Conservation (phyloP, 2,329 filamentous ascomycete species). For the Conoideocrella luteorostrata region DNA sequence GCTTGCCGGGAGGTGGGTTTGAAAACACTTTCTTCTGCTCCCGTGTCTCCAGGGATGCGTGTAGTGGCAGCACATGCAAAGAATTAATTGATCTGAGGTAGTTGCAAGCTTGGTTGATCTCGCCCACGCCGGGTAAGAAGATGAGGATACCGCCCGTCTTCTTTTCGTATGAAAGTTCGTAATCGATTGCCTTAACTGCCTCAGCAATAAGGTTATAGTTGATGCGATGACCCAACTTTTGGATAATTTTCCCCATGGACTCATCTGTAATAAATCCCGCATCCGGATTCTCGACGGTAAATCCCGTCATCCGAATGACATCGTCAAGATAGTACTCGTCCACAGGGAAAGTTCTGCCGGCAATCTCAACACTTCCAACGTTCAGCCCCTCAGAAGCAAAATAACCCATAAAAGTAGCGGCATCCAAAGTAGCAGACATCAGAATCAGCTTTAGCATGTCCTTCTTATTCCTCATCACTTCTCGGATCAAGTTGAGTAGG, state of each 20-base stretch:
- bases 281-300: constrained; percentile 47
- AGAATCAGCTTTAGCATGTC: constrained; percentile 84
- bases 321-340: constrained; percentile 87
- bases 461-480: constrained; percentile 67
- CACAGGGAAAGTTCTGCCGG: constrained; percentile 84
- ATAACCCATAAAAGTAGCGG: constrained; percentile 75
- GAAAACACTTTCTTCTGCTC: constrained; percentile 87
- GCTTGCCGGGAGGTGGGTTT: constrained; percentile 66
- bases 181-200: constrained; percentile 75
- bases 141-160: constrained; percentile 81
- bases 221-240: constrained; percentile 72
- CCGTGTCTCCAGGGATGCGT: constrained; percentile 81
- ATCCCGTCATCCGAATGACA: constrained; percentile 72
- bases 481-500: constrained; percentile 75
- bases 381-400: constrained; percentile 62
- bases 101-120: constrained; percentile 78
- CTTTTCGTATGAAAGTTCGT: constrained; percentile 58
- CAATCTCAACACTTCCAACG: constrained; percentile 79
- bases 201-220: constrained; percentile 84
- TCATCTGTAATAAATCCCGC: constrained; percentile 41
- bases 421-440: constrained; percentile 95
- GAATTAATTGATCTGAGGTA: constrained; percentile 54
- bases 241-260: constrained; percentile 62
- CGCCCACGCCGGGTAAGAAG: constrained; percentile 85
- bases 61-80: constrained; percentile 77